phyloP scores from a whole-genome alignment of 2,329 filamentous ascomycete genomes.

The Diaporthe ampelina region DNA sequence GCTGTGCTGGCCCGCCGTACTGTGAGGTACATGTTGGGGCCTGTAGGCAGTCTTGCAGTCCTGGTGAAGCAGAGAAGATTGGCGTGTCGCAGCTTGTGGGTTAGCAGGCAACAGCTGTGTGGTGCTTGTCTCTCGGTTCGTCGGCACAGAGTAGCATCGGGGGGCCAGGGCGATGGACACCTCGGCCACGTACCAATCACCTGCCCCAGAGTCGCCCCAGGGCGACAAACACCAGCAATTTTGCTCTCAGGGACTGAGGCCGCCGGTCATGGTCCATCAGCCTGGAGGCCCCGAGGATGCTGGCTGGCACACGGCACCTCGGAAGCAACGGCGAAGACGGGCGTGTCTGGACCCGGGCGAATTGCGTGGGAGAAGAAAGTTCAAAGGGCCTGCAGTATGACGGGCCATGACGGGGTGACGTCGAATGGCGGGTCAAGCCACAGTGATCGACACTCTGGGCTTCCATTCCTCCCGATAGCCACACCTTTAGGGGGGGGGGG shows the following conservation, averaged over 20 bases:
- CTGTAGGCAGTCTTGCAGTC: no score
- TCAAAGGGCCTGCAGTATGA: background rate
- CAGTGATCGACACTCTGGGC: conserved; percentile 26
- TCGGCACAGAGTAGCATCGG: conserved; percentile 28
- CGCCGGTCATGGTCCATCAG: background rate
- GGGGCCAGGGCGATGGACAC: background rate
- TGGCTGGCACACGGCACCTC: background rate
- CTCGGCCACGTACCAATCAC: background rate
- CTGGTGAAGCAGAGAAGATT: no score
- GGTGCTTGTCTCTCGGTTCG: conserved; percentile 12
- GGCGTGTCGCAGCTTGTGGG: no score
- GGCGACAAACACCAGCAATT: background rate
- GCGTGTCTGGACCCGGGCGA: background rate
- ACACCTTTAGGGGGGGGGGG: background rate
- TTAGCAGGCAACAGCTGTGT: background rate
- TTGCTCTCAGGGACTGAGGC: background rate
- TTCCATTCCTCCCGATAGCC: background rate
- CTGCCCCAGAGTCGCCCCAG: background rate
- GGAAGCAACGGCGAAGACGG: background rate
- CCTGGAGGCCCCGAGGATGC: no score
- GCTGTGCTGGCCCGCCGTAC: background rate
- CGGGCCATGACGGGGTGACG: conserved; percentile 6
- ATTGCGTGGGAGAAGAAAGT: background rate
- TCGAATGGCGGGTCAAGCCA: conserved; percentile 28
- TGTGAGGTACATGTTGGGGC: conserved; percentile 1